Conservation (phyloP, 169 alveolate species). For the Miamiensis avidus region DNA sequence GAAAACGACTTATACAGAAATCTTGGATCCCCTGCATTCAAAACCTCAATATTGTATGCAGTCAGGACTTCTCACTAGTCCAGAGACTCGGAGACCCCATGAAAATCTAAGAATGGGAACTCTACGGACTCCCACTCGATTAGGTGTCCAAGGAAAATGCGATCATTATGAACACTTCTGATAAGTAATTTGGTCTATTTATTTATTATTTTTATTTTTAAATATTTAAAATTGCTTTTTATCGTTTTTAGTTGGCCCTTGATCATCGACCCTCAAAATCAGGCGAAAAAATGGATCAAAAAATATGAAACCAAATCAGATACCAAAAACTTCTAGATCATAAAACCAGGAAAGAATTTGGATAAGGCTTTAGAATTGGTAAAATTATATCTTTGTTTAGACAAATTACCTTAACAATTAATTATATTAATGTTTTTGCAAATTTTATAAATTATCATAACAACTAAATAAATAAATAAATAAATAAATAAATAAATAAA, state of each 20-base stretch:
- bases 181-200: constrained; percentile 23
- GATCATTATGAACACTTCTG: constrained; percentile 75
- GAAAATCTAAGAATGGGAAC: constrained; percentile 79
- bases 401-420: constrained; percentile 44
- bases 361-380: constrained; percentile 23
- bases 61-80: constrained; percentile 66
- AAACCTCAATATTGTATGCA: constrained; percentile 63
- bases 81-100: constrained; percentile 79
- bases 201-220: constrained; percentile 37
- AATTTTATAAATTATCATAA: constrained; percentile 10
- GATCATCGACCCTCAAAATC: constrained; percentile 87
- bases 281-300: constrained; percentile 83
- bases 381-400: background rate
- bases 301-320: constrained; percentile 58
- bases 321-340: constrained; percentile 16
- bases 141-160: constrained; percentile 87
- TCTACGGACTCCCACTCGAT: constrained; percentile 83
- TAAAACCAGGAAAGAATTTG: constrained; percentile 34
- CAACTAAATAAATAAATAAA: too few relatives aligned
- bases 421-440: background rate
- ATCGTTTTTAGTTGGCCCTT: constrained; percentile 78
- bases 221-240: too few relatives aligned
- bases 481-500: too few relatives aligned
- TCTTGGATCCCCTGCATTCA: constrained; percentile 75
- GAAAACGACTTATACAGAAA: constrained; percentile 63